A percentile compares a stretch with the other conserved stretches of the same genome.
These are phyloP conservation scores for Candida awuae DNA, from an alignment of 805 yeast genomes.

Conservation along the genomic window DNA sequence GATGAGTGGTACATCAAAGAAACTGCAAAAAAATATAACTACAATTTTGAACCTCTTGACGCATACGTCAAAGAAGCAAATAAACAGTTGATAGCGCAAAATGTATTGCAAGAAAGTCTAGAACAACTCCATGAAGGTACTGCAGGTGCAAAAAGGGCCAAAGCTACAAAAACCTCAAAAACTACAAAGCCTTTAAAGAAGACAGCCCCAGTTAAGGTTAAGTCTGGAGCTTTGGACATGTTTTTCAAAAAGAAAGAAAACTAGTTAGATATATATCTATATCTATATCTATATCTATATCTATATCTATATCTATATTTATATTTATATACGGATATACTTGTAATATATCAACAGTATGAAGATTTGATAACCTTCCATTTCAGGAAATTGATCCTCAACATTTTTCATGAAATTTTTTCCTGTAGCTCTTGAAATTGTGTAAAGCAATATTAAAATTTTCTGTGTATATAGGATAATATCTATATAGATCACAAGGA, in stretches of 20 bases:
- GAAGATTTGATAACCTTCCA: too few species aligned
- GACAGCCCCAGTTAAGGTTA: conserved; percentile 32
- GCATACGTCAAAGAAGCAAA: conserved; percentile 15
- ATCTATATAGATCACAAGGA: too few species aligned
- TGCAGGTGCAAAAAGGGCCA: conserved; percentile 14
- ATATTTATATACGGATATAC: too few species aligned
- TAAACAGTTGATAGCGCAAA: conserved; percentile 16
- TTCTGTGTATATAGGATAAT: too few species aligned
- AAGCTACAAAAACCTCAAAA: conserved; percentile 16
- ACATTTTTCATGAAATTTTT: not conserved
- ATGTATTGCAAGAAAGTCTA: conserved; percentile 27
- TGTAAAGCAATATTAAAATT: too few species aligned
- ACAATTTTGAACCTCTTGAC: conserved; percentile 18
- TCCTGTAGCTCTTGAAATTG: not conserved
- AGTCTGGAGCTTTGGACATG: conserved; percentile 59
- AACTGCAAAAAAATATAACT: conserved; percentile 2
- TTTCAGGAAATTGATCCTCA: too few species aligned
- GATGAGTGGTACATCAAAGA: conserved; percentile 22
- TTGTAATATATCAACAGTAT: too few species aligned
- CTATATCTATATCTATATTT: too few species aligned
- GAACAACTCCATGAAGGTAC: conserved; percentile 25
- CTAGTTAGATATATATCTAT: not conserved
- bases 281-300: too few species aligned
- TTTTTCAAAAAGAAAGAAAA: conserved; percentile 41
- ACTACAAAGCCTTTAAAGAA: conserved; percentile 6